Conservation (phyloP, 495 filamentous ascomycete species). For the Neurospora sp. region DNA sequence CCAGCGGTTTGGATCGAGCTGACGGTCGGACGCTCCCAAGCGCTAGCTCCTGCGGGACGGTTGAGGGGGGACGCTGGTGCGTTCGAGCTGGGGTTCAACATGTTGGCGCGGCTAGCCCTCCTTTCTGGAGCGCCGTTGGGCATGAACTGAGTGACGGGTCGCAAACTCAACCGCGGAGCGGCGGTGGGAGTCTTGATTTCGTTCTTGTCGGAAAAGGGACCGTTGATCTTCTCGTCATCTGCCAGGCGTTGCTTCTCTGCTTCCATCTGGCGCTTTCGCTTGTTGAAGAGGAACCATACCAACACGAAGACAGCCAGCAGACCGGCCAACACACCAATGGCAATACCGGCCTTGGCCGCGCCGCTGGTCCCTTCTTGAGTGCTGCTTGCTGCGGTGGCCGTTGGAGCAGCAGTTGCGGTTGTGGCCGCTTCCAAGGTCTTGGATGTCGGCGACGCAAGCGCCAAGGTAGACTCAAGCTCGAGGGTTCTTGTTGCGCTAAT, state of each 20-base stretch:
- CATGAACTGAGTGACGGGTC: slow-evolving; percentile 79
- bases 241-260: slow-evolving; percentile 39
- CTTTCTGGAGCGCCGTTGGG: slow-evolving; percentile 47
- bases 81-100: slow-evolving; percentile 30
- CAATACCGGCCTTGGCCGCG: slow-evolving; percentile 74
- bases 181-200: slow-evolving; percentile 26
- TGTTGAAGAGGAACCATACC: slow-evolving; percentile 59
- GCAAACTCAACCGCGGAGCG: slow-evolving; percentile 70
- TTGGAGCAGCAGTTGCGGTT: slow-evolving; percentile 4
- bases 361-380: slow-evolving; percentile 35
- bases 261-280: slow-evolving; percentile 40
- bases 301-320: slow-evolving; percentile 49
- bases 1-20: slow-evolving; percentile 14
- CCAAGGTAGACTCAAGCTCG: slow-evolving; percentile 1
- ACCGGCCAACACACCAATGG: slow-evolving; percentile 64
- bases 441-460: slow-evolving; percentile 12
- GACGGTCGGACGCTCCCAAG: slow-evolving; percentile 30
- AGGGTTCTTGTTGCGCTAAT: background rate
- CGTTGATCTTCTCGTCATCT: slow-evolving; percentile 47
- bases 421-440: slow-evolving; percentile 5
- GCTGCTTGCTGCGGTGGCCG: slow-evolving; percentile 16
- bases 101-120: slow-evolving; percentile 39
- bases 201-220: slow-evolving; percentile 33
- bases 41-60: slow-evolving; percentile 23
- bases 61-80: slow-evolving; percentile 20